Evolutionary conservation across 805 yeast genomes (phyloP).

Genomic region (Myxozyma monticola): DNA sequence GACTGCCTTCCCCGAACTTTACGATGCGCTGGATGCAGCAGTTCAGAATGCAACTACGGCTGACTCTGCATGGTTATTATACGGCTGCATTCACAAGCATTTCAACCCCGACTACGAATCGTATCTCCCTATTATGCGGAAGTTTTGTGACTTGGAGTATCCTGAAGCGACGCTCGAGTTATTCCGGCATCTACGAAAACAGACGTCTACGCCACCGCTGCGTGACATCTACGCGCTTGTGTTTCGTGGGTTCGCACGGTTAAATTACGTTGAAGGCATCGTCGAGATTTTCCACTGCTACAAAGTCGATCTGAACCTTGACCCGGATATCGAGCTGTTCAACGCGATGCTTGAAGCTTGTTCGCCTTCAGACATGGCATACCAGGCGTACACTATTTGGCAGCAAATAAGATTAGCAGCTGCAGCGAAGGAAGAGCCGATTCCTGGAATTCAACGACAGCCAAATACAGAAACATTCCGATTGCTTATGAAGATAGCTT

Average conservation of each 20-base stretch:
- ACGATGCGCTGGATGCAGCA: conserved; percentile 48
- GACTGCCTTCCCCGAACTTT: conserved; percentile 42
- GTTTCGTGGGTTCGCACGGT: conserved; percentile 60
- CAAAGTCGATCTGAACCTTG: conserved; percentile 60
- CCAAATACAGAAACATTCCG: conserved; percentile 63
- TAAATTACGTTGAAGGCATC: conserved; percentile 63
- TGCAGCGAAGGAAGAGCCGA: conserved; percentile 40
- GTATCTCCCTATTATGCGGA: conserved; percentile 58
- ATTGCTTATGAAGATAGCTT: conserved; percentile 64
- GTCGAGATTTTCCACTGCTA: conserved; percentile 60
- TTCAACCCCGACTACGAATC: conserved; percentile 59
- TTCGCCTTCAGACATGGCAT: conserved; percentile 55
- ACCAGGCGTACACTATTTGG: conserved; percentile 60
- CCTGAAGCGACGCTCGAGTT: conserved; percentile 63
- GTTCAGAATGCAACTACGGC: conserved; percentile 43
- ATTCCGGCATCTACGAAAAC: conserved; percentile 58
- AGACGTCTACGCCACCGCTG: conserved; percentile 22
- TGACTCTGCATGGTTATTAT: conserved; percentile 58
- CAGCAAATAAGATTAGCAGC: conserved; percentile 58
- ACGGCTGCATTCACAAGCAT: conserved; percentile 55
- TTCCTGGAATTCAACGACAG: conserved; percentile 4
- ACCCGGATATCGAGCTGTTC: conserved; percentile 56
- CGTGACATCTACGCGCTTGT: conserved; percentile 60
- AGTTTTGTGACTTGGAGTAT: conserved; percentile 53
- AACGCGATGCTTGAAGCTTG: conserved; percentile 68